Conservation (phyloP, 164 flowering plant species). For the Vitis rotundifolia region DNA sequence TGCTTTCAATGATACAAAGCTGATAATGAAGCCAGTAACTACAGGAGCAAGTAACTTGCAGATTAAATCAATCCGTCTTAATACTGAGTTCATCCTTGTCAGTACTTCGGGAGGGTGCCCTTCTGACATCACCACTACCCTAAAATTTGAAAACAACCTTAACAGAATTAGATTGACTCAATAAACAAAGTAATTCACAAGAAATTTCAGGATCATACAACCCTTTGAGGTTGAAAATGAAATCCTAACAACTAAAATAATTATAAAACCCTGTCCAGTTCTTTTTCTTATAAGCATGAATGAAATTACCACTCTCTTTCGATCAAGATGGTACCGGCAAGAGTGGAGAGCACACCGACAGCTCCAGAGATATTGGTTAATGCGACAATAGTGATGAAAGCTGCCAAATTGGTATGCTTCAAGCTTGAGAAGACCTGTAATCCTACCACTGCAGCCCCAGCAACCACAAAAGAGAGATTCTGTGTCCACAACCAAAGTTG, state of each 20-base stretch:
- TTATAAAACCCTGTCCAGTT: too few species aligned
- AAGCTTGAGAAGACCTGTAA: slow-evolving; percentile 44
- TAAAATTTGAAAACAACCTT: slow-evolving; percentile 23
- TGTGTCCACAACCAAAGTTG: slow-evolving; percentile 72
- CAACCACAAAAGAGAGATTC: slow-evolving; percentile 70
- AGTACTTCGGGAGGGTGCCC: slow-evolving; percentile 53
- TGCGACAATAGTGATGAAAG: slow-evolving; percentile 51
- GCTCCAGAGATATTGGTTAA: slow-evolving; percentile 79
- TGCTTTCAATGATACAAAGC: slow-evolving; percentile 77
- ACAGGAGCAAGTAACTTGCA: slow-evolving; percentile 87
- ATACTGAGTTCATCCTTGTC: slow-evolving; percentile 66
- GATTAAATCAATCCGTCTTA: slow-evolving; percentile 74
- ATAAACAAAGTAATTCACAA: neutral
- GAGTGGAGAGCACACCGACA: slow-evolving; percentile 75
- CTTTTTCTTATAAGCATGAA: neutral
- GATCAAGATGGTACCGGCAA: slow-evolving; percentile 83
- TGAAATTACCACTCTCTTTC: slow-evolving; percentile 84
- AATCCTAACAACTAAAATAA: too few species aligned
- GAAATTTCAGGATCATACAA: too few species aligned
- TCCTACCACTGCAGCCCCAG: slow-evolving; percentile 66
- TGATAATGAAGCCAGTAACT: slow-evolving; percentile 70
- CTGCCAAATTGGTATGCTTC: slow-evolving; percentile 31
- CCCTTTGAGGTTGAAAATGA: too few species aligned
- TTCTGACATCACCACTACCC: slow-evolving; percentile 88
- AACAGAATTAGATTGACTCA: neutral